Base-by-base conservation (phyloP, 495 filamentous ascomycete species). In the Neurospora sp. region DNA sequence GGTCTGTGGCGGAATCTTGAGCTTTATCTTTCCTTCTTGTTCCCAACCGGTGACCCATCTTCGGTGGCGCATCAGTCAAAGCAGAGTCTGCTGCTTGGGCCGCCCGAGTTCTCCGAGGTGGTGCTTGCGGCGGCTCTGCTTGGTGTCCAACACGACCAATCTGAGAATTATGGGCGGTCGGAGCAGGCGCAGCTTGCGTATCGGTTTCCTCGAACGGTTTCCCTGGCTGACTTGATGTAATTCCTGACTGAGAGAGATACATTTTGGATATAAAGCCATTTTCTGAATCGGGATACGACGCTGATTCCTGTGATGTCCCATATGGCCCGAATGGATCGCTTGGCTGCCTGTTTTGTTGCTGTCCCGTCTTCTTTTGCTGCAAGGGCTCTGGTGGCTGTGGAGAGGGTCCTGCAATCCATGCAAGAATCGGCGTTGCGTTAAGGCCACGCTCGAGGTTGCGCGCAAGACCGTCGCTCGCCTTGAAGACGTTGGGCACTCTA, bases 401-500 rank as follows among this genome's bases (percentile, higher is more conserved):
- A 35, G 69, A 38, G 35, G 70, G 68, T 20, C 72, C 77, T n/a
- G 82, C 80, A 53, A 73, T 83, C 69, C 77, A 76, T 53, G 82
- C 80, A 41, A 69, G 69, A 38, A 72, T 65, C 6, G 53, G 27
- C 40, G 76, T 71, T 40, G 77, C 73, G 70, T 72, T 74, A 1
- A 70, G 71, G n/a, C 80, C 81, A 10, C 79, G 79, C 14, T 83
- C 82, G 61, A 81, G 80, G 27, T 77, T 79, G 38, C 83, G 84
- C 68, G 84, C 75, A 69, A 87, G 78, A 10, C 73, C 72, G 53
- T 86, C 84, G 65, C 75, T 93, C 75, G 92, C 84, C 78, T 91
- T 93, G 82, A 95, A 99, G 73, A 98, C 92, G 77, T 95, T 97
- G 22, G 89, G 83, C 48, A 94, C 89, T 61, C 91, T 87, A 39